Base-by-base conservation (phyloP, 345 rosid genomes). In the Salix koriyanagi region DNA sequence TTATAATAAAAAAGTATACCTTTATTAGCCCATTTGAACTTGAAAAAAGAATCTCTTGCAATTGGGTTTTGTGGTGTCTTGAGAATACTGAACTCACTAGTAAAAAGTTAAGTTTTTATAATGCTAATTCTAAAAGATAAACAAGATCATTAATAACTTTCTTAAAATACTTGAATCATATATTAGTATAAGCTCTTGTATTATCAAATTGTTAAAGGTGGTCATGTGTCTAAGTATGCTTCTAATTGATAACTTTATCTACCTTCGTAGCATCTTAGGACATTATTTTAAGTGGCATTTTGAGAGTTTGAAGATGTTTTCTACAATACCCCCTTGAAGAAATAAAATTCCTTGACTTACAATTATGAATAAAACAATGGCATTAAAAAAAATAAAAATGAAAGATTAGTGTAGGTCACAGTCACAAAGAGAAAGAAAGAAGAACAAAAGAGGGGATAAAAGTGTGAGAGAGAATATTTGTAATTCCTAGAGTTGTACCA, bases 391-490 rank as follows among this genome's bases (percentile, higher is more conserved):
- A 32, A 26, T 11, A 65, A 65, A 0, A 30, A 64, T 48, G 6
- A 13, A 48, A 48, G 2, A 18, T 1, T 48, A 8, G 41, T 37
- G 41, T 2, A 37, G 8, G 41, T 37, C 2, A 37, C 2, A 28
- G 30, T 28, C 41, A 7, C 2, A 18, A 4, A 52, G 1, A 52
- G n/a, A n/a, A n/a, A 18, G 9, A 50, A 2, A 50, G n/a, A 19
- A 18, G 9, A 50, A 2, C 18, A 8, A 19, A 9, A 19, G 4
- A 7, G 60, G 6, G 23, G 0, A 4, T 4, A 2, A 3, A 8
- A 3, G 54, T 0, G 21, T 0, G 2, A 3, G 8, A 1, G 3
- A 6, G 60, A 7, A 19, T 52, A 0, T 52, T 0, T 6, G 1
- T 18, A 52, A 18, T 52, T 3, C 23, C 8, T 52, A 1, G 21